Base-by-base conservation (phyloP, 768 basidiomycete genomes). In the Boletus reticulatus region DNA sequence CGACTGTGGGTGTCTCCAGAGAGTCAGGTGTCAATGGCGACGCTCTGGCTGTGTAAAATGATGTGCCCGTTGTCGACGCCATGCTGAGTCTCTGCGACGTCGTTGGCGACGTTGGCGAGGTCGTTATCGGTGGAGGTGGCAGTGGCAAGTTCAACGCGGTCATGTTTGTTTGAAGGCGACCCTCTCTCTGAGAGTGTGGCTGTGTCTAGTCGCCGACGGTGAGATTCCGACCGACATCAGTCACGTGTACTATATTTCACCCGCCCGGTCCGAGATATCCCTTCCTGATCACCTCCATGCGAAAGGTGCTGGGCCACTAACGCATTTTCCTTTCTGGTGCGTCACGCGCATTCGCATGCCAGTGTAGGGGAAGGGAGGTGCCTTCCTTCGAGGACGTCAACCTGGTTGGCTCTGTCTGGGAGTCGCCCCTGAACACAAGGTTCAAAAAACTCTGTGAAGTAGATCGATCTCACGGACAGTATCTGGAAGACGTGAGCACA, bases 11-110 rank as follows among this genome's bases (percentile, higher is more conserved):
- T 37, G 38, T 41, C 6, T 31, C 41, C 7, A 34, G 50, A 2
- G 43, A 19, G 17, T 27, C 6, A 4, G 52, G 52, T 6, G 51
- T 39, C 4, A 53, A 19, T 24, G 52, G 52, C 1, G 68, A 70
- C 4, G 67, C 57, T 48, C 63, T 53, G 19, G 68, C 68, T 6
- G 68, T 71, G 49, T 64, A 58, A 39, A 67, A 69, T 1, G 68
- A 69, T 1, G 62, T 50, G 17, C 56, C 67, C 2, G 69, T 54
- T 1, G 68, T 65, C 3, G 68, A 69, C 0, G 62, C 69, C 32
- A 69, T 6, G 20, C 68, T 69, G 1, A 62, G 62, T 22, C 68
- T 50, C 20, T 71, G 58, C 10, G 56, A 56, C 32, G 38, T 41
- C 49, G 49, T 54, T 41, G 50, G 24, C 38, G 48, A n/a, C n/a